Base-by-base conservation (phyloP, 2,329 filamentous ascomycete genomes). In the Xylariales sp. region DNA sequence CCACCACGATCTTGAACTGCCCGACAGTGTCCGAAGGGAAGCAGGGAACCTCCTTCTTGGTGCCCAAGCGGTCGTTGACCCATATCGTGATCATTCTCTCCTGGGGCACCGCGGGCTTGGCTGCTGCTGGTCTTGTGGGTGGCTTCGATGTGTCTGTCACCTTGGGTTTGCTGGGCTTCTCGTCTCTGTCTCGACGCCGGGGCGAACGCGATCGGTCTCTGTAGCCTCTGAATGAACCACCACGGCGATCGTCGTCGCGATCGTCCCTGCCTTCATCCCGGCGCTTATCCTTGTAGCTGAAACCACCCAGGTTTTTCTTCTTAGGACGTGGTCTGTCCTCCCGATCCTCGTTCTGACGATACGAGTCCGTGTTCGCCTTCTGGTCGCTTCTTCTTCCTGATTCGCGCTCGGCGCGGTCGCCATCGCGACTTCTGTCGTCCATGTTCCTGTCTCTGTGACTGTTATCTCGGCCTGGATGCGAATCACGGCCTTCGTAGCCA, bases 11-110 rank as follows among this genome's bases (percentile, higher is more conserved):
- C 68, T 96, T 96, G 69, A 96, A 88, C 46, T 90, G 76, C 49
- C 83, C 84, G 50, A 96, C 83, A 6, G 82, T 83, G 65, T 97
- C 91, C 3, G 81, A 85, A 1, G 87, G 82, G 43, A 95, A 71
- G 60, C 90, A 96, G 0, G 91, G 91, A 49, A 97, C 93, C 39
- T 87, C 85, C 12, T 90, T 88, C 58, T 95, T 95, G n/a, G 91
- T 96, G 10, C 91, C 91, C 25, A 97, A 70, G n/a, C 91, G 79
- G 64, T 97, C 91, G 61, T 97, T 97, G 58, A 97, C 82, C 56
- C 91, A 81, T 14, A 97, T 90, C 38, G 95, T 79, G 51, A 97
- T 96, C 85, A 96, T 94, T 43, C 88, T 84, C 58, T 94, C 85
- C 5, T 71, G 66, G 28, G 59, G 63, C 46, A 21, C 43, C 34